Evolutionary conservation across 495 filamentous ascomycete genomes (phyloP).

Genomic region (Talaromyces trachyspermus): DNA sequence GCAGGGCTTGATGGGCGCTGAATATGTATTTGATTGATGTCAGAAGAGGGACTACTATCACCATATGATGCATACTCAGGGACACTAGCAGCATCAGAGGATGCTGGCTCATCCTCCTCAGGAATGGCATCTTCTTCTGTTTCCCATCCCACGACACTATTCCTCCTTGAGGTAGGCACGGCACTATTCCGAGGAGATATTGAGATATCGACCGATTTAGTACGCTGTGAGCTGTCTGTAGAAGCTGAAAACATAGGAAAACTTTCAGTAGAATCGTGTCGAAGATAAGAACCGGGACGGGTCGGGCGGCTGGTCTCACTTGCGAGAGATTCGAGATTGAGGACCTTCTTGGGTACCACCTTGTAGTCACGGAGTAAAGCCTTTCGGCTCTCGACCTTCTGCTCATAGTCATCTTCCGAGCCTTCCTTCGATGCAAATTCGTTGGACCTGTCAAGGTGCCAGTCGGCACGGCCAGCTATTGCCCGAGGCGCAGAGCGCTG

Average conservation of each 20-base stretch:
- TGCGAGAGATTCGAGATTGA: constrained; percentile 34
- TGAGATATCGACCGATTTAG: constrained; percentile 37
- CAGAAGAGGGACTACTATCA: constrained; percentile 16
- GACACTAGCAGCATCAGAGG: background rate
- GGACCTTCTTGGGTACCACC: constrained; percentile 33
- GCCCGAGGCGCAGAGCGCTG: constrained; percentile 40
- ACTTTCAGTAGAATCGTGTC: constrained; percentile 73
- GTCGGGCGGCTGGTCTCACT: constrained; percentile 26
- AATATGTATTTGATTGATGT: constrained; percentile 24
- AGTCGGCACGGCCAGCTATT: constrained; percentile 36
- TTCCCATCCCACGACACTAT: constrained; percentile 6
- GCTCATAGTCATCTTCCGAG: constrained; percentile 37
- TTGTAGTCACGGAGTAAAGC: constrained; percentile 42
- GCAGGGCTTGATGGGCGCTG: constrained; percentile 36
- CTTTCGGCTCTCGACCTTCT: constrained; percentile 33
- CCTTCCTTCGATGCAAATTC: constrained; percentile 10
- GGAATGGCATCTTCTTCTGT: constrained; percentile 8
- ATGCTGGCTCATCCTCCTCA: background rate
- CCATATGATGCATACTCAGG: background rate
- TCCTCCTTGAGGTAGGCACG: constrained; percentile 12
- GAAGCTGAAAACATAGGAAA: constrained; percentile 80
- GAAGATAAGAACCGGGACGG: constrained; percentile 35
- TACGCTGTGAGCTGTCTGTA: constrained; percentile 49
- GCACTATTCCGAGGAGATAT: constrained; percentile 27
- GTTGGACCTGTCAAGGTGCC: constrained; percentile 21